Evolutionary conservation across 805 yeast species (phyloP), one percentile per base, ranked within the genome.

Genomic region (Myxozyma geophila): DNA sequence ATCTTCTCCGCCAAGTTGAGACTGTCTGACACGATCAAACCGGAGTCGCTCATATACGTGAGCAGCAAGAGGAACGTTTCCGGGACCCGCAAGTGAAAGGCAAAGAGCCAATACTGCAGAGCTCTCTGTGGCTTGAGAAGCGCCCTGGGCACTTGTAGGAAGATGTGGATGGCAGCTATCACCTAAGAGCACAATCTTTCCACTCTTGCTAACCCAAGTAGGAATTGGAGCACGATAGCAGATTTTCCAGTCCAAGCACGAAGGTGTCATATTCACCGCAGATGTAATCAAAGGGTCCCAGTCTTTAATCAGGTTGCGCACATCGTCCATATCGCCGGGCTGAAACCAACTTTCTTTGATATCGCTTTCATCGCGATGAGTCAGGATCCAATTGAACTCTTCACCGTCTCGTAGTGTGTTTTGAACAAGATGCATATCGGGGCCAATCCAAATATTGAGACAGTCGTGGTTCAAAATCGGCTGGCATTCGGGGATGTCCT

Each of bases 291-390:
- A 12, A 17, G 58, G 48, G 15, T 54, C 58, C 58, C 58, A 54
- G 21, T 39, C 58, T 23, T 54, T 54, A 19, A 54, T 19, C 21
- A 51, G 54, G n/a, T 36, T n/a, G 36, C 54, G 43, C 28, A 51
- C 54, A 33, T 51, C 54, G 21, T 39, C 44, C 54, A 51, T 51
- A 39, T 51, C 44, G 7, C 54, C 54, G 23, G 54, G 54, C 35
- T 51, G 54, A 33, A 51, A 51, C 54, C 54, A 51, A n/a, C 54
- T 51, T 44, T 51, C 54, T n/a, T 36, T 17, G 54, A 51, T 51
- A 23, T 51, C 54, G 9, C n/a, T 35, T 13, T 23, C 37, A 17
- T 51, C 54, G 2, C 33, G 21, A 35, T 51, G 54, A 36, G 54
- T 51, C 15, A 51, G 37, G 35, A 54, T 54, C 58, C 58, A 54